These are phyloP conservation scores for Limnanthes douglasii DNA, from an alignment of 345 rosid species.

Conservation along the genomic window DNA sequence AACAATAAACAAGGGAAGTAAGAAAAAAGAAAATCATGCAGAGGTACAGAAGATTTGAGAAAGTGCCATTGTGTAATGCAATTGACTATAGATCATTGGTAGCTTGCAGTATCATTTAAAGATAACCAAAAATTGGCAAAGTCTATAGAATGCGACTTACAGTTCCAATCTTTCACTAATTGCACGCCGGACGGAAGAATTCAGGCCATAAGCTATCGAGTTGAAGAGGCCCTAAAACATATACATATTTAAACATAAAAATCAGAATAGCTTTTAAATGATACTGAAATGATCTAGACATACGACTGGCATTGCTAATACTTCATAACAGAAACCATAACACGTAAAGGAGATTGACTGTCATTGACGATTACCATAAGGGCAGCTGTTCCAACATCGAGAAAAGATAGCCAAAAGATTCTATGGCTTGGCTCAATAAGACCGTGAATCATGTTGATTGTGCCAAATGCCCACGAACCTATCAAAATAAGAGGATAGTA, in stretches of 20 bases:
- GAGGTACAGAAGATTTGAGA: too few relatives aligned
- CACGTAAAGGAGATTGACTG: conserved; percentile 4
- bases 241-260: background rate
- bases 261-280: background rate
- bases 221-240: conserved; percentile 70
- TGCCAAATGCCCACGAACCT: conserved; percentile 95
- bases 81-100: too few relatives aligned
- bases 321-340: too few relatives aligned
- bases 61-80: too few relatives aligned
- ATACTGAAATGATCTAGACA: conserved; percentile 3
- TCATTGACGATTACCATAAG: conserved; percentile 48
- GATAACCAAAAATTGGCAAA: background rate
- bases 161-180: conserved; percentile 67
- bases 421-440: conserved; percentile 70
- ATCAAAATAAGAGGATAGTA: conserved; percentile 89
- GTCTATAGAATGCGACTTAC: conserved; percentile 29
- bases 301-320: too few relatives aligned
- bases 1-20: background rate
- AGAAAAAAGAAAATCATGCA: too few relatives aligned
- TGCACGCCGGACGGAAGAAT: conserved; percentile 81
- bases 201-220: conserved; percentile 91
- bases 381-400: conserved; percentile 86
- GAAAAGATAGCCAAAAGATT: conserved; percentile 86
- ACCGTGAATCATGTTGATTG: conserved; percentile 74
- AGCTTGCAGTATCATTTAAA: background rate